Base-by-base conservation (phyloP, 164 flowering plant genomes). In the Umbellularia californica region DNA sequence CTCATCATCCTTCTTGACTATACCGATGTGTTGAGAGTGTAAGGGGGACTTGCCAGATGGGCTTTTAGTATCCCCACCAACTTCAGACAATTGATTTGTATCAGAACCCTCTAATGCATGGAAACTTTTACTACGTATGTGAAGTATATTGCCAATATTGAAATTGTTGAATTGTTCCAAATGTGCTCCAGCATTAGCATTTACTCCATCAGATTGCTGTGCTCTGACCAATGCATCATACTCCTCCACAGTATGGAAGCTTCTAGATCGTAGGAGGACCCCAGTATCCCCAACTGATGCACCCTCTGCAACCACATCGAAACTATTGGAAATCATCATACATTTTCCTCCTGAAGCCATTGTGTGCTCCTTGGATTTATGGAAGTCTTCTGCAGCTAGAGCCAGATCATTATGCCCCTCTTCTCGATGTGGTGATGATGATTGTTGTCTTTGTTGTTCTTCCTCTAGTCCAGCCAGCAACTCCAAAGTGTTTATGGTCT, bases 91-190 rank as follows among this genome's bases (percentile, higher is more conserved):
- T 41, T 0, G 10, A 7, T 41, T 41, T 41, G 47, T 41, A 66
- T 82, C 85, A 35, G 60, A 84, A 50, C 82, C 87, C 69, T 78
- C 77, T 23, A 81, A 75, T 5, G 87, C 78, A 47, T 41, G 58
- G 14, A 72, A 63, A 47, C 75, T 72, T 63, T 33, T 47, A 20
- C 70, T 67, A n/a, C 79, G 80, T 4, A 2, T 15, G 60, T 55
- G 60, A 55, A 55, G 60, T 55, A 3, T 17, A 5, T 15, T 41
- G 58, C 7, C 58, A 73, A 52, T n/a, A 51, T 10, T 19, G 58
- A 52, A 22, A 51, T 10, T 19, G 58, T 70, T 51, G 5, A 64
- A 7, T 15, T 67, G 13, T 67, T 67, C 47, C n/a, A 20, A 27
- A 67, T 27, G 69, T 2, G 12, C 25, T 64, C 28, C 67, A 64